Conservation (phyloP, 495 filamentous ascomycete genomes). For the Podospora pseudopauciseta region DNA sequence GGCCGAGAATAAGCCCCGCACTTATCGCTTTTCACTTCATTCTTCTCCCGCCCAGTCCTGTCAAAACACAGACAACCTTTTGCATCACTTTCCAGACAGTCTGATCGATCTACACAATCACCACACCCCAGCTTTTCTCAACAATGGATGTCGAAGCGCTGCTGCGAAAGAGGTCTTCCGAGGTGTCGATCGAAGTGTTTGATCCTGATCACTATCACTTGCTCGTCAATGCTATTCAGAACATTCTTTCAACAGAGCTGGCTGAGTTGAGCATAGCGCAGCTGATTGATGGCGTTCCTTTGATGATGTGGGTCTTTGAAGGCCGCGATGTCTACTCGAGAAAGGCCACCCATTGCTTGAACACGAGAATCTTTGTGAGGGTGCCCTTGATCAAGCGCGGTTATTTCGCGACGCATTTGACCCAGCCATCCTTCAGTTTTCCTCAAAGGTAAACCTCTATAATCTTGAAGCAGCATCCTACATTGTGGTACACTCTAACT, state of each 20-base stretch:
- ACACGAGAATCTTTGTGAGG: conserved; percentile 5
- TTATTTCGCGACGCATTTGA: conserved; percentile 2
- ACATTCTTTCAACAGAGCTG: conserved; percentile 6
- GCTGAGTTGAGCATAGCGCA: conserved; percentile 3
- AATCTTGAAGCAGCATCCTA: not conserved
- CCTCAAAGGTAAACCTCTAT: not conserved
- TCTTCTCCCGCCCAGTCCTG: not conserved
- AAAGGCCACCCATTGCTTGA: conserved; percentile 6
- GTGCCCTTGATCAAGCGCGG: not conserved
- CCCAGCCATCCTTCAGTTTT: not conserved
- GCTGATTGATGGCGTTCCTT: conserved; percentile 13
- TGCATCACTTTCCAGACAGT: not conserved
- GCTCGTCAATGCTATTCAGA: not conserved
- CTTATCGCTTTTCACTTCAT: not conserved
- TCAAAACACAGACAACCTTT: not conserved
- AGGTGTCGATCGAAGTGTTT: not conserved
- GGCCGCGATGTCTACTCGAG: not conserved
- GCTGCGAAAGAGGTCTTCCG: not conserved
- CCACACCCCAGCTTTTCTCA: not conserved
- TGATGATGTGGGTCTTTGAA: not conserved
- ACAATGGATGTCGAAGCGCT: not conserved
- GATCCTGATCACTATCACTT: not conserved
- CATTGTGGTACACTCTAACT: not conserved
- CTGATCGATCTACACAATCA: not conserved
- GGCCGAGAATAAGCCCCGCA: not conserved